These are phyloP conservation scores for Musa acuminata DNA, from an alignment of 176 grass and related monocot genomes.

Conservation along the genomic window DNA sequence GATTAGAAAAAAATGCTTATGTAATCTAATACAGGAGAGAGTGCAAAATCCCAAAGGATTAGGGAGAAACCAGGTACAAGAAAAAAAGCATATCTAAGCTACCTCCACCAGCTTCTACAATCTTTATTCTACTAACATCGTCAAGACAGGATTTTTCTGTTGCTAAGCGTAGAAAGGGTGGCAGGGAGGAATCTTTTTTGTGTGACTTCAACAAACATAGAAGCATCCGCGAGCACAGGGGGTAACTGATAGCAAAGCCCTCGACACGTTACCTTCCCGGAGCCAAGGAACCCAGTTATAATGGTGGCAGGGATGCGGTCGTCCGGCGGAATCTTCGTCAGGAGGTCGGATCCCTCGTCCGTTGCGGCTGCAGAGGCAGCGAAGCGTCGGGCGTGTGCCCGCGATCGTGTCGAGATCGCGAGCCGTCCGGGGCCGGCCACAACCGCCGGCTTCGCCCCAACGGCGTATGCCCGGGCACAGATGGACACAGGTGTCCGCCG, in stretches of 20 bases:
- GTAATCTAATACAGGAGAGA: too few relatives aligned
- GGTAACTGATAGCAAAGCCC: background rate
- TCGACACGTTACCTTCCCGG: constrained; percentile 53
- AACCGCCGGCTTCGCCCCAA: constrained; percentile 2
- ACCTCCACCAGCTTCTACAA: too few relatives aligned
- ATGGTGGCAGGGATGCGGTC: constrained; percentile 86
- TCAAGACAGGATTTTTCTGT: too few relatives aligned
- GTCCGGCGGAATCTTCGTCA: constrained; percentile 58
- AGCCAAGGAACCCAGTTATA: constrained; percentile 92
- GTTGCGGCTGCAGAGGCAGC: constrained; percentile 41
- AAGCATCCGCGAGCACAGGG: background rate
- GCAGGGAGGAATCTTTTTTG: too few relatives aligned
- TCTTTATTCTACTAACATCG: too few relatives aligned
- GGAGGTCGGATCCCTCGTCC: constrained; percentile 25
- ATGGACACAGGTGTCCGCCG: background rate
- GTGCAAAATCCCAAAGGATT: too few relatives aligned
- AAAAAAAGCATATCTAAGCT: too few relatives aligned
- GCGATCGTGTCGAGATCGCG: background rate
- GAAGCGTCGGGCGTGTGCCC: constrained; percentile 13
- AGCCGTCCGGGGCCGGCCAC: constrained; percentile 11
- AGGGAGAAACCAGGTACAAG: background rate
- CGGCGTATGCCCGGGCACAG: constrained; percentile 16
- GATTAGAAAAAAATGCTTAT: too few relatives aligned
- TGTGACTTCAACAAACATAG: background rate
- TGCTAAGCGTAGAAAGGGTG: too few relatives aligned